These are phyloP conservation scores for Xylaria intraflava DNA, from an alignment of 495 filamentous ascomycete species.

Conservation along the genomic window DNA sequence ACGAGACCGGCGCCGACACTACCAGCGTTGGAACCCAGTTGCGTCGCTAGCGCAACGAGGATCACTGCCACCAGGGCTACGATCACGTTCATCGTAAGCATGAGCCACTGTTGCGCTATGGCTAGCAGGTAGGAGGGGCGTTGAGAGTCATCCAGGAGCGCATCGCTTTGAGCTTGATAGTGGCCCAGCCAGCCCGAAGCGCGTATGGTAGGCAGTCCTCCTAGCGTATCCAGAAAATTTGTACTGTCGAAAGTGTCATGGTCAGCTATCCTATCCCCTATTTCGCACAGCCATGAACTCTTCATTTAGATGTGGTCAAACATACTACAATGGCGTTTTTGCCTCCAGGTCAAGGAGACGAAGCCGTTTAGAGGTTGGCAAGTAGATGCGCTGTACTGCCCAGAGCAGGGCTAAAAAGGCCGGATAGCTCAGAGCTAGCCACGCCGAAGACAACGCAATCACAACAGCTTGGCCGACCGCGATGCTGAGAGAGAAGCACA, in stretches of 20 bases:
- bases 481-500: conserved; percentile 13
- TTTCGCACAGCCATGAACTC: too few species aligned
- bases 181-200: conserved; percentile 51
- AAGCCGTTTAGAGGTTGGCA: conserved; percentile 54
- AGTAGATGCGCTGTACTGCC: conserved; percentile 52
- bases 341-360: conserved; percentile 37
- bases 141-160: conserved; percentile 50
- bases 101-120: conserved; percentile 49
- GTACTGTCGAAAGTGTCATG: too few species aligned
- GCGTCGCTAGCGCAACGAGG: conserved; percentile 41
- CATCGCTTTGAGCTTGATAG: conserved; percentile 37
- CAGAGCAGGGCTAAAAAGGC: conserved; percentile 34
- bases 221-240: conserved; percentile 46
- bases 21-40: conserved; percentile 36
- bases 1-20: conserved; percentile 49
- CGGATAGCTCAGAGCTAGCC: conserved; percentile 23
- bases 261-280: too few species aligned
- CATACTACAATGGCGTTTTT: conserved; percentile 24
- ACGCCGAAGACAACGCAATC: conserved; percentile 21
- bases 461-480: conserved; percentile 18
- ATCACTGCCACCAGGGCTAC: conserved; percentile 45
- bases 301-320: background rate
- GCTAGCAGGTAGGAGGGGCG: conserved; percentile 54
- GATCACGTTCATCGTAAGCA: conserved; percentile 44
- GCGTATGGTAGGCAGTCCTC: conserved; percentile 44